Base-by-base conservation (phyloP, 371 early-diverging fungal genomes). In the Mucor plumbeus region DNA sequence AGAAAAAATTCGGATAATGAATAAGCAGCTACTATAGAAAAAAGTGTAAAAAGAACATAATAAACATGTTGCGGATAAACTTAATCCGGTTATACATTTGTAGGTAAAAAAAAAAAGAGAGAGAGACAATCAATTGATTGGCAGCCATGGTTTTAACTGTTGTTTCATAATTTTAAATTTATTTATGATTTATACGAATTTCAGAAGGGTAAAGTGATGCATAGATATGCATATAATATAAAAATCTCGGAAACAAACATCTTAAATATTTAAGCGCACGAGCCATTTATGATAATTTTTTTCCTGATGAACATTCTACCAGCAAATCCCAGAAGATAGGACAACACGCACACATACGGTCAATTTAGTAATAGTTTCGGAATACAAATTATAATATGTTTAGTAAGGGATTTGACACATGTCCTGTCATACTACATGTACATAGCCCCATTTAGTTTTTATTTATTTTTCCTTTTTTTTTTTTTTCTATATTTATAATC, bases 401-500 rank as follows among this genome's bases (percentile, higher is more conserved):
- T 26, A 26, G 26, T 26, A 26, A 26, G 26, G 26, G 1, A 38
- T 38, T 38, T 38, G 11, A 38, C 38, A 38, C 38, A 38, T 38
- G 38, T 4, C 38, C 38, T 38, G 38, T 38, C 11, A 11, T 38
- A 38, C 11, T 9, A 38, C 38, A 38, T 11, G 26, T 26, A 26
- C 26, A 26, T 26, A 26, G 26, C 26, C 26, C 3, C 26, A 26
- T 26, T 3, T 26, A 26, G 26, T 26, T 3, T 26, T n/a, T n/a
- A n/a, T n/a, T n/a, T n/a, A n/a, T n/a, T n/a, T 26, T 26, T 26
- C 1, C 26, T 26, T 26, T 26, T 1, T 26, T 43, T 44, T 44
- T 2, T 43, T 44, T 17, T 17, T 50, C 38, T 38, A 34, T 4
- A 17, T 14, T 50, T 59, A 65, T 26, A 65, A 41, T 15, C 89